Conservation (phyloP, 495 filamentous ascomycete species). For the Polyplosphaeria fusca region DNA sequence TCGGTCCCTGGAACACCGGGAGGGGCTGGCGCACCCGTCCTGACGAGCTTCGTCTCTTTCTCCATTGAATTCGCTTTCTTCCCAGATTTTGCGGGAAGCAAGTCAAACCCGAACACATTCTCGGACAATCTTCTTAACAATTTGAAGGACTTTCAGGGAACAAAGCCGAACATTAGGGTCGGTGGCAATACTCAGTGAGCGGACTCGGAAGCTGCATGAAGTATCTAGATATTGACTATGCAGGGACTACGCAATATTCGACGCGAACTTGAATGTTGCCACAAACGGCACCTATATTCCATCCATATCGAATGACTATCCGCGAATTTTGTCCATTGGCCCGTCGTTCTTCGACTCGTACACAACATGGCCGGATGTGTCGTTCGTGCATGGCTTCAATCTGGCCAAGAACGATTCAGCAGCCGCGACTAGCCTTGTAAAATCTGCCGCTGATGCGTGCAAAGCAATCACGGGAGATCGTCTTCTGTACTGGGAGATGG, state of each 20-base stretch:
- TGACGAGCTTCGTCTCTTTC: slow-evolving; percentile 56
- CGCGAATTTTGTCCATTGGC: slow-evolving; percentile 59
- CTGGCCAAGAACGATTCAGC: slow-evolving; percentile 54
- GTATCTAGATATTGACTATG: not conserved
- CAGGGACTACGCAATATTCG: slow-evolving; percentile 58
- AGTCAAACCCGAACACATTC: slow-evolving; percentile 53
- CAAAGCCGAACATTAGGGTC: slow-evolving; percentile 57
- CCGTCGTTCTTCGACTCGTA: slow-evolving; percentile 66
- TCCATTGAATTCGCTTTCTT: slow-evolving; percentile 62
- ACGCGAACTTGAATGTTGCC: slow-evolving; percentile 51
- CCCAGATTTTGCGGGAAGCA: slow-evolving; percentile 58
- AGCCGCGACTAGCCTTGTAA: slow-evolving; percentile 52
- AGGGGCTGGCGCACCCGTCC: slow-evolving; percentile 22
- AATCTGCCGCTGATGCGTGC: slow-evolving; percentile 58
- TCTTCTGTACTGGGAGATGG: slow-evolving; percentile 59
- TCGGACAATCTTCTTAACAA: slow-evolving; percentile 57
- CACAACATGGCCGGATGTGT: slow-evolving; percentile 53
- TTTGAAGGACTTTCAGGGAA: slow-evolving; percentile 47
- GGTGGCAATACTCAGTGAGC: slow-evolving; percentile 56
- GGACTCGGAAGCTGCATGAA: not conserved
- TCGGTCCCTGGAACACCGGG: not conserved
- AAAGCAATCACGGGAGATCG: slow-evolving; percentile 51
- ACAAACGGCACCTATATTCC: slow-evolving; percentile 55
- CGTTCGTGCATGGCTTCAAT: slow-evolving; percentile 65
- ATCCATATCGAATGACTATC: slow-evolving; percentile 56